These are phyloP conservation scores for Mycosarcoma mackinlayi DNA, from an alignment of 1,284 basidiomycete species.

Conservation along the genomic window DNA sequence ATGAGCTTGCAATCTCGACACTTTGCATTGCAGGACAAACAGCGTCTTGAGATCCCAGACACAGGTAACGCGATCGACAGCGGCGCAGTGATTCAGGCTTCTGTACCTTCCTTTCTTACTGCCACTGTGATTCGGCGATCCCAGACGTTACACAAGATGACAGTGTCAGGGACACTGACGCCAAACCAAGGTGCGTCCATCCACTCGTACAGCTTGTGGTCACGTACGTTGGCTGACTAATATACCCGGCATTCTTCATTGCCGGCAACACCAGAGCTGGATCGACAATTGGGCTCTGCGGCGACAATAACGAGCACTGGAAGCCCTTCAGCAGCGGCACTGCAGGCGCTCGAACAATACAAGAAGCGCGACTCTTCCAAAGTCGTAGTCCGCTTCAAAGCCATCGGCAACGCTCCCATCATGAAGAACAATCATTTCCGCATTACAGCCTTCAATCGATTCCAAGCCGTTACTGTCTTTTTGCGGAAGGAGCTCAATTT, in stretches of 20 bases:
- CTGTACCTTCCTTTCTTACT: too few relatives aligned
- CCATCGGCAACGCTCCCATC: slow-evolving; percentile 96
- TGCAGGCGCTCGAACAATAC: slow-evolving; percentile 60
- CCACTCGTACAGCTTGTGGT: background rate
- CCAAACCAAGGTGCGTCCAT: slow-evolving; percentile 27
- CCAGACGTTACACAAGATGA: background rate
- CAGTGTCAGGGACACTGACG: slow-evolving; percentile 8
- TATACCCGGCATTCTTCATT: too few relatives aligned
- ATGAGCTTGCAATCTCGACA: too few relatives aligned
- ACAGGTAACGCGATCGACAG: too few relatives aligned
- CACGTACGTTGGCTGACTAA: background rate
- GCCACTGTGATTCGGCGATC: too few relatives aligned
- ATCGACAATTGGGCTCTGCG: slow-evolving; percentile 31
- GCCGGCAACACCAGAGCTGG: slow-evolving; percentile 39
- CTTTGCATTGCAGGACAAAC: too few relatives aligned
- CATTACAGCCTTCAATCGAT: slow-evolving; percentile 92
- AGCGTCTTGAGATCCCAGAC: too few relatives aligned
- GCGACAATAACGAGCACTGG: slow-evolving; percentile 11
- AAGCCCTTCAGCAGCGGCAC: slow-evolving; percentile 26
- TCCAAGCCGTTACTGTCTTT: slow-evolving; percentile 95
- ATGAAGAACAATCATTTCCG: slow-evolving; percentile 97
- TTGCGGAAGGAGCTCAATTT: slow-evolving; percentile 87
- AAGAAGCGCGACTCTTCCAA: slow-evolving; percentile 63
- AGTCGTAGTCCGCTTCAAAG: slow-evolving; percentile 96
- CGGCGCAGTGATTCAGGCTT: too few relatives aligned